Evolutionary conservation across 2,329 filamentous ascomycete species (phyloP).

Genomic region (Calonectria pseudoreteaudii): DNA sequence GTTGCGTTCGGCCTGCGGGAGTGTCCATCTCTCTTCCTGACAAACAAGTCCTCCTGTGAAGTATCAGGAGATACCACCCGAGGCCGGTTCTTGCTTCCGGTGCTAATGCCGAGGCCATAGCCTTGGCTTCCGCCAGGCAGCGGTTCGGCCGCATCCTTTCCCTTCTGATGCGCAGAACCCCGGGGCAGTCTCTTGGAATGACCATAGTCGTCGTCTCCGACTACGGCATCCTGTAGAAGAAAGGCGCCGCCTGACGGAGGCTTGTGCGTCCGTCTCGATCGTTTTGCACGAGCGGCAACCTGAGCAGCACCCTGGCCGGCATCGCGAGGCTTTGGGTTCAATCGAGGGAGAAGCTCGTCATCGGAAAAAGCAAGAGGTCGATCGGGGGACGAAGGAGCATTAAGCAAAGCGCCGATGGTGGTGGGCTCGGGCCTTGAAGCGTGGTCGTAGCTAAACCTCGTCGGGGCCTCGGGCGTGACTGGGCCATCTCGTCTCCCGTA

Average conservation of each 20-base stretch:
- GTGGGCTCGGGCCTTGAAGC: conserved; percentile 39
- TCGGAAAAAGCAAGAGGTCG: conserved; percentile 44
- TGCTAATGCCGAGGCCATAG: conserved; percentile 35
- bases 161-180: conserved; percentile 37
- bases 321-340: conserved; percentile 33
- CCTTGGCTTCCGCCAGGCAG: conserved; percentile 30
- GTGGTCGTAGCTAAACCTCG: conserved; percentile 43
- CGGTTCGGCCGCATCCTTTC: conserved; percentile 33
- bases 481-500: conserved; percentile 42
- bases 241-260: conserved; percentile 63
- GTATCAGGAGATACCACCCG: conserved; percentile 43
- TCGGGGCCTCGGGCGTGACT: conserved; percentile 40
- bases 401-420: conserved; percentile 40
- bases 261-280: conserved; percentile 52
- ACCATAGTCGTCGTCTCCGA: conserved; percentile 46
- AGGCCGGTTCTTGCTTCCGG: conserved; percentile 30
- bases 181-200: conserved; percentile 44
- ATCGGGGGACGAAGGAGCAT: conserved; percentile 37
- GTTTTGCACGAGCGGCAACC: conserved; percentile 39
- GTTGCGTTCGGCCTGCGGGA: conserved; percentile 29
- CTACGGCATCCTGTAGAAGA: conserved; percentile 59
- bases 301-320: conserved; percentile 30
- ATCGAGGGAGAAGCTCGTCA: conserved; percentile 42
- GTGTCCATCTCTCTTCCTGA: conserved; percentile 37
- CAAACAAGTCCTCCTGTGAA: conserved; percentile 40